Evolutionary conservation across 257 asterid species (phyloP), one percentile per base, ranked within the genome.

Genomic region (Echium plantagineum): DNA sequence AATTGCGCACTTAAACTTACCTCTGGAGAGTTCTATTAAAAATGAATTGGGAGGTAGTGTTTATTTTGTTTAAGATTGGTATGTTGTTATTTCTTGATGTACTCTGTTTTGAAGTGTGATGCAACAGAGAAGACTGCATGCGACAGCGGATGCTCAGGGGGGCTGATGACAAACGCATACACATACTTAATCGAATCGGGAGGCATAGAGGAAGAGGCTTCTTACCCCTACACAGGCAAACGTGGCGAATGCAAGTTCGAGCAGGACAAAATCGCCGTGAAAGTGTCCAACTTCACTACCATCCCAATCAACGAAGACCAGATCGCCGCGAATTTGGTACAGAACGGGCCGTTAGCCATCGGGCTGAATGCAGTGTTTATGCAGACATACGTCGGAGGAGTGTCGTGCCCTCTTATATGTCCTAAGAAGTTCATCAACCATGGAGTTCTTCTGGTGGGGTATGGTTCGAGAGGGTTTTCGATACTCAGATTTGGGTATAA

Each of bases 331-430:
- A 63, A 79, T 75, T 66, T 89, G 60, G 95, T 86, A 55, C 75
- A 46, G 20, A 80, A 78, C 15, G 97, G 97, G 6, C 97, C 95
- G 13, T 89, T 86, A 18, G 94, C 95, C 79, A 91, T 89, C 20
- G 97, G 97, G 7, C 66, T 89, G 55, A 84, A 89, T 16, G 91
- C 91, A 0, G 83, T 86, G n/a, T 89, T 85, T 69, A 86, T 89
- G 97, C 97, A 89, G 70, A 89, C 95, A 0, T 89, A 89, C 80
- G 76, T 86, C 0, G 91, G 97, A 0, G 97, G 97, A 1, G 94
- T 89, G 0, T 89, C 97, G 0, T 89, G 97, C 47, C 97, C 97
- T 0, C 74, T 89, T 1, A 89, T 89, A 5, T 89, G 94, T 6
- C 73, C 80, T 24, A 89, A 82, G 74, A 79, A 61, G 62, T 57